Evolutionary conservation across 2,329 filamentous ascomycete species (phyloP), one percentile per base, ranked within the genome.

Genomic region (Nemania bipapillata): DNA sequence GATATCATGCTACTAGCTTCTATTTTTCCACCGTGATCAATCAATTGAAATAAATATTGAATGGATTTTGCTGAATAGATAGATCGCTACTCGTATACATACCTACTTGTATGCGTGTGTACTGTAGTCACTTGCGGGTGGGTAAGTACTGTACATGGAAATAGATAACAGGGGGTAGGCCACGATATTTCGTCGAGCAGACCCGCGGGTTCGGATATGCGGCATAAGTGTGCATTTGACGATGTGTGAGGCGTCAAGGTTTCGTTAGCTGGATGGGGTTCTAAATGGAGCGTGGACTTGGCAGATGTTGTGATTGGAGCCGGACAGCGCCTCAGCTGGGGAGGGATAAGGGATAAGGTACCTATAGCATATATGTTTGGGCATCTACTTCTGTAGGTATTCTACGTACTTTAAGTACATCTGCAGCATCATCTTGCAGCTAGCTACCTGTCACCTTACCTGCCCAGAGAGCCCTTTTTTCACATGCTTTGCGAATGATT

Each of bases 151-250:
- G 17, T 40, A 15, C 37, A 3, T 40, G 37, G 37, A 3, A 15
- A 40, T 8, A 7, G 3, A 40, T 40, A 15, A 40, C 49, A 60
- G 42, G 65, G 61, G 32, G 30, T 45, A 24, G 47, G 12, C 49
- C 17, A 37, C n/a, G 37, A 45, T 50, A 50, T 15, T 62, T 62
- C 28, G 37, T 55, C 59, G 32, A 15, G 58, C 50, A 22, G 55
- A 68, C 61, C 68, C 65, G 64, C 60, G 28, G 11, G 61, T 53
- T 68, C 68, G 68, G 65, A 63, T 70, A 68, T 63, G 65, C 68
- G 68, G 68, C 68, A 66, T 65, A 49, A 30, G 55, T 55, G 28
- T 57, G 50, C 56, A 59, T 59, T 59, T n/a, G 58, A 40, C 20
- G 40, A 49, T 49, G 28, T 15, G 20, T 28, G 47, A 57, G 53